phyloP scores from a whole-genome alignment of 768 basidiomycete genomes.

The Leccinum longicurvipes region DNA sequence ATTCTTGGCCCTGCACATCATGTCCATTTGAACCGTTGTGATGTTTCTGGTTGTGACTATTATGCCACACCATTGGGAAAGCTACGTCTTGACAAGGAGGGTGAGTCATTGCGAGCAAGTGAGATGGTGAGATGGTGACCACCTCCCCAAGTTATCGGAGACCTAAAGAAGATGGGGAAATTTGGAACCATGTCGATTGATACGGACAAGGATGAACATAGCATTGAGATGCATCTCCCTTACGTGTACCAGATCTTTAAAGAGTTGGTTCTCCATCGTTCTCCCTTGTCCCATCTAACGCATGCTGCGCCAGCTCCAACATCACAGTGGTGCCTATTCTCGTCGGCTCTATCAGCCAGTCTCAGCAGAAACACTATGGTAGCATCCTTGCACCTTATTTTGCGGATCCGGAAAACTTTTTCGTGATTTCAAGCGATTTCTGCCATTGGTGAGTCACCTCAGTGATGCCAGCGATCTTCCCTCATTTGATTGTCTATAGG shows the following conservation, averaged over 20 bases:
- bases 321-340: slow-evolving; percentile 87
- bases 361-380: slow-evolving; percentile 63
- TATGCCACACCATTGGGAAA: slow-evolving; percentile 88
- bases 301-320: slow-evolving; percentile 46
- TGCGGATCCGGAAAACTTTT: slow-evolving; percentile 73
- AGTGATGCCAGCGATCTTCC: not conserved
- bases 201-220: slow-evolving; percentile 93
- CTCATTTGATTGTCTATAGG: slow-evolving; percentile 41
- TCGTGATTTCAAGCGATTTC: slow-evolving; percentile 93
- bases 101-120: slow-evolving; percentile 43
- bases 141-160: slow-evolving; percentile 12
- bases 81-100: slow-evolving; percentile 72
- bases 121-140: slow-evolving; percentile 5
- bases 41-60: slow-evolving; percentile 69
- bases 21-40: slow-evolving; percentile 82
- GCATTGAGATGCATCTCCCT: slow-evolving; percentile 96
- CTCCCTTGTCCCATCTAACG: slow-evolving; percentile 1
- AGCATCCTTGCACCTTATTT: slow-evolving; percentile 78
- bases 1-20: slow-evolving; percentile 97
- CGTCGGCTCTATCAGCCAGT: slow-evolving; percentile 71
- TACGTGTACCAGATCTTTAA: slow-evolving; percentile 84
- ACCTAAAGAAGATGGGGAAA: slow-evolving; percentile 25
- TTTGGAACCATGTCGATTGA: slow-evolving; percentile 65
- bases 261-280: slow-evolving; percentile 45
- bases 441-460: slow-evolving; percentile 82